phyloP scores from a whole-genome alignment of 306 rosid species.

The Prunus mume region DNA sequence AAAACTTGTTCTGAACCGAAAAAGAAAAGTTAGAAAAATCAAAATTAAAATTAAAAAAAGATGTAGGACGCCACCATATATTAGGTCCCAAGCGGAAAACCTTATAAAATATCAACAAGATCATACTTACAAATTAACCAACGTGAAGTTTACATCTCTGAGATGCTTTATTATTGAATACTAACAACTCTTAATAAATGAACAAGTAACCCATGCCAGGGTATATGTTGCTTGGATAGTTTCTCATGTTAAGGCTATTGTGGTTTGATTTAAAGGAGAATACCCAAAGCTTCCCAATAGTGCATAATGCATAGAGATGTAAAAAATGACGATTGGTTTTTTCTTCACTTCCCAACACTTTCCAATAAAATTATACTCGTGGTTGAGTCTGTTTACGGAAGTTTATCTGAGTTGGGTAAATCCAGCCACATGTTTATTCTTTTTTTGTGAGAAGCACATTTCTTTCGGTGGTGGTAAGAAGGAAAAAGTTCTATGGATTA shows the following conservation, averaged over 20 bases:
- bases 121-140: background rate
- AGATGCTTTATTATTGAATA: too few relatives aligned
- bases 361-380: background rate
- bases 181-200: background rate
- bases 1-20: background rate
- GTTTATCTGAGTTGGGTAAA: background rate
- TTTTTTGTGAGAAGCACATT: background rate
- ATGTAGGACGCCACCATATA: background rate
- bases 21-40: background rate
- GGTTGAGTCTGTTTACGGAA: background rate
- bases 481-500: background rate
- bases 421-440: background rate
- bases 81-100: background rate
- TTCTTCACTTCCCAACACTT: background rate
- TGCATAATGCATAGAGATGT: background rate
- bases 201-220: background rate
- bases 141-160: background rate
- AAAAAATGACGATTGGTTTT: background rate
- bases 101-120: background rate
- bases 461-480: background rate
- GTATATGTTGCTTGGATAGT: background rate
- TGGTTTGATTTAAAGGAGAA: background rate
- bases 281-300: background rate
- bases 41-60: too few relatives aligned
- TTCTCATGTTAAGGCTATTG: background rate